A percentile compares a stretch with the other conserved stretches of the same genome.
Conservation (phyloP, 768 basidiomycete genomes). For the Mycena galericulata region DNA sequence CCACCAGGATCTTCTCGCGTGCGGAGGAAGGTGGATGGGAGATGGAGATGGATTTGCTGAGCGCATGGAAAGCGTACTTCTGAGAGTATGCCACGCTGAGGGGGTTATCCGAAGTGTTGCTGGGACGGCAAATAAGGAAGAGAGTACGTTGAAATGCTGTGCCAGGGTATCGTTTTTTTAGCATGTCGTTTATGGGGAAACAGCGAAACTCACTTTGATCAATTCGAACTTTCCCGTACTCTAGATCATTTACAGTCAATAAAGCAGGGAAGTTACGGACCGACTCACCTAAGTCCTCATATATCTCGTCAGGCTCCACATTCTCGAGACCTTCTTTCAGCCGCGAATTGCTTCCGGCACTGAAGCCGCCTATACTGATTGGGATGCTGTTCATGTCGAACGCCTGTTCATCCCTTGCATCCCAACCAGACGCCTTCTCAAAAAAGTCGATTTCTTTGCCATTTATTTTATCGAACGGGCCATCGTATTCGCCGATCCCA, state of each 20-base stretch:
- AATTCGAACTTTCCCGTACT: neutral
- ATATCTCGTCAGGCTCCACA: neutral
- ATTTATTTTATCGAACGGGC: neutral
- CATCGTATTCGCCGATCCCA: neutral
- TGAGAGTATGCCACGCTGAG: neutral
- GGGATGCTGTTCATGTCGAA: constrained; percentile 2
- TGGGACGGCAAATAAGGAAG: neutral
- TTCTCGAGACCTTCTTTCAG: neutral
- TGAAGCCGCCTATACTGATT: neutral
- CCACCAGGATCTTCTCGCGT: neutral
- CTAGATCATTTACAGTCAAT: neutral
- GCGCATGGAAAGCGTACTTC: neutral
- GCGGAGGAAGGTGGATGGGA: neutral
- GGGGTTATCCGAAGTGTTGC: neutral
- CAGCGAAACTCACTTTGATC: neutral
- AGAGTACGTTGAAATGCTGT: neutral
- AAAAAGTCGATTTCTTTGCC: neutral
- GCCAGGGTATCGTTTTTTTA: neutral
- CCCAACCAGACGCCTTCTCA: neutral
- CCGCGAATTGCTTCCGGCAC: neutral
- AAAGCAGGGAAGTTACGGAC: neutral
- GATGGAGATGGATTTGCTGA: neutral
- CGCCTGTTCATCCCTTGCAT: neutral
- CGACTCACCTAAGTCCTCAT: neutral
- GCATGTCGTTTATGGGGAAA: neutral